A percentile compares a stretch with the other conserved stretches of the same genome.
Evolutionary conservation across 306 rosid species (phyloP).

Genomic region (Ceratonia siliqua): DNA sequence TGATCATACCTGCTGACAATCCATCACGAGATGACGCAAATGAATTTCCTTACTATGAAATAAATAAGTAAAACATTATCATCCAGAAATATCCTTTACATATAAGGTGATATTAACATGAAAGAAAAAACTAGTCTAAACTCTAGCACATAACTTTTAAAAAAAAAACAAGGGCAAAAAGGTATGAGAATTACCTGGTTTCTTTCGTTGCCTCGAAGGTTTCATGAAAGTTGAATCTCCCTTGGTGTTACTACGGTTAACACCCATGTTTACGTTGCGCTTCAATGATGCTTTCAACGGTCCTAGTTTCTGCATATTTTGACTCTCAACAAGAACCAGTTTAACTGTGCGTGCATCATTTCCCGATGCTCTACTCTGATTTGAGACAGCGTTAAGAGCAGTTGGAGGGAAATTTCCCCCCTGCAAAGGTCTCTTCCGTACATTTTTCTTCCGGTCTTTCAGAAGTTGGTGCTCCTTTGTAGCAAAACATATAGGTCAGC

Average conservation of each 20-base stretch:
- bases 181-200: conserved; percentile 69
- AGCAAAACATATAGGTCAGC: conserved; percentile 51
- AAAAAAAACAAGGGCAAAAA: conserved; percentile 1
- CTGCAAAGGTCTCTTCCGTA: conserved; percentile 68
- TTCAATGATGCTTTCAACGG: conserved; percentile 71
- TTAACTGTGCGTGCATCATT: conserved; percentile 72
- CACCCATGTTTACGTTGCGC: conserved; percentile 69
- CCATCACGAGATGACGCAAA: conserved; percentile 7
- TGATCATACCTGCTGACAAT: conserved; percentile 49
- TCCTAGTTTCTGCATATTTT: conserved; percentile 83
- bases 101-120: not conserved
- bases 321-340: conserved; percentile 83
- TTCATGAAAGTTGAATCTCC: conserved; percentile 76
- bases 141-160: not conserved
- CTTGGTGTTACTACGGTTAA: conserved; percentile 66
- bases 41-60: not conserved
- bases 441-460: conserved; percentile 89
- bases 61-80: not conserved
- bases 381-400: conserved; percentile 47
- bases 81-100: not conserved
- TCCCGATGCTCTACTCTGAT: conserved; percentile 68
- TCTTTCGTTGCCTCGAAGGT: conserved; percentile 81
- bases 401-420: conserved; percentile 68
- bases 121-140: conserved; percentile 20
- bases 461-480: conserved; percentile 94